Evolutionary conservation across 2,329 filamentous ascomycete species (phyloP).

Genomic region (Sporothrix inflata): DNA sequence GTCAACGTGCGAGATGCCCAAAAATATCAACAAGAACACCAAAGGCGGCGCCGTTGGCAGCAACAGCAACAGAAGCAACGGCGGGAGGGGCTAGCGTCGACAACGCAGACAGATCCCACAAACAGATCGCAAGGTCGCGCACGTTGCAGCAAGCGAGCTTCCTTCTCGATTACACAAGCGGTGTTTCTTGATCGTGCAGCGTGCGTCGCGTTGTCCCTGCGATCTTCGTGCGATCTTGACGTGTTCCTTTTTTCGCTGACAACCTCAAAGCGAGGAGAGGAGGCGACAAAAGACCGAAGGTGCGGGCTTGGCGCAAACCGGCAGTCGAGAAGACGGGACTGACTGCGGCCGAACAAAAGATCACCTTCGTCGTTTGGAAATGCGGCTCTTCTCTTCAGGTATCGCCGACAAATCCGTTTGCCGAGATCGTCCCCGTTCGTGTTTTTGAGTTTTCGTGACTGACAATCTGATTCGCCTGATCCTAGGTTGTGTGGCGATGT

Average conservation of each 20-base stretch:
- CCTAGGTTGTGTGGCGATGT: neutral
- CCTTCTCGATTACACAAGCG: slow-evolving; percentile 15
- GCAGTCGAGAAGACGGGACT: neutral
- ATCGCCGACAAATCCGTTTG: neutral
- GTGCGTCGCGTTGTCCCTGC: neutral
- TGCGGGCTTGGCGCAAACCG: slow-evolving; percentile 12
- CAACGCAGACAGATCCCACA: neutral
- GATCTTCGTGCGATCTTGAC: slow-evolving; percentile 17
- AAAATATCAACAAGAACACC: neutral
- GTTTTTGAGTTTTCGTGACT: neutral
- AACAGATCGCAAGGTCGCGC: slow-evolving; percentile 8
- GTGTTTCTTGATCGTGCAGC: slow-evolving; percentile 25
- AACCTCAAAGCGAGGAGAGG: neutral
- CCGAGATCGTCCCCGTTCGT: neutral
- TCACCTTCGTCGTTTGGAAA: neutral
- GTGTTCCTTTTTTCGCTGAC: neutral
- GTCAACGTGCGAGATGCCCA: neutral
- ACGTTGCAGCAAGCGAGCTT: slow-evolving; percentile 28
- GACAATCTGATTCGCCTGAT: neutral
- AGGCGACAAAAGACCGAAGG: neutral
- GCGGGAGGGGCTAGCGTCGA: neutral
- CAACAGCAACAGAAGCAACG: slow-evolving; percentile 1
- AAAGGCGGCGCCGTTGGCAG: neutral
- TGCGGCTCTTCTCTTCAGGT: neutral
- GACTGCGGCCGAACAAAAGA: neutral